Evolutionary conservation across 176 grass and related monocot genomes (phyloP).

Genomic region (maize (Zea mays)): DNA sequence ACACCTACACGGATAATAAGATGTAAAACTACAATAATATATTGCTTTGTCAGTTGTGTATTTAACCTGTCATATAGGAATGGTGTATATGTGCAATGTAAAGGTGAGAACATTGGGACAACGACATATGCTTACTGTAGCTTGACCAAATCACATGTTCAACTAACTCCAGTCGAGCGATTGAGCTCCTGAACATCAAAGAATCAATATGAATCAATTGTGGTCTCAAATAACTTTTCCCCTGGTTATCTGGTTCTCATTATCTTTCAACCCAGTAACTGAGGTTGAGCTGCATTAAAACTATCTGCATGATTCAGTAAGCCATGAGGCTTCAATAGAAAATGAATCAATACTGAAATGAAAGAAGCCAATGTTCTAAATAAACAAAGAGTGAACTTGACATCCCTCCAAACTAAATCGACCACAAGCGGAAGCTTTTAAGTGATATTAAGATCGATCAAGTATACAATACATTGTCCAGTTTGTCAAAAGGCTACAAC

Average conservation of each 20-base stretch:
- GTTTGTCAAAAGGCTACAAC: background rate
- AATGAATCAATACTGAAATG: conserved; percentile 17
- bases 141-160: conserved; percentile 89
- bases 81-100: background rate
- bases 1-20: background rate
- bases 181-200: conserved; percentile 68
- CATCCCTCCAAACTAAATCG: background rate
- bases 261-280: conserved; percentile 94
- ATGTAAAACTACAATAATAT: conserved; percentile 13
- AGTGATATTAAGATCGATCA: conserved; percentile 10
- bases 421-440: background rate
- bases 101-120: background rate
- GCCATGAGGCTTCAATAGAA: background rate
- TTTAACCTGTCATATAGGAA: no score
- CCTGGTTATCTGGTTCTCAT: conserved; percentile 93
- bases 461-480: background rate
- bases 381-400: background rate
- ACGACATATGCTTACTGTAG: conserved; percentile 42
- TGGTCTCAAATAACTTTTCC: conserved; percentile 63
- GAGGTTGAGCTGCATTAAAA: conserved; percentile 77
- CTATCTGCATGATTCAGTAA: background rate
- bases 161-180: conserved; percentile 60
- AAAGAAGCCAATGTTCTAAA: conserved; percentile 12
- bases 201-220: background rate
- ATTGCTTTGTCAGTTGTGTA: background rate